phyloP scores from a whole-genome alignment of 1,139 yeast genomes.

The Blastobotrys elegans region DNA sequence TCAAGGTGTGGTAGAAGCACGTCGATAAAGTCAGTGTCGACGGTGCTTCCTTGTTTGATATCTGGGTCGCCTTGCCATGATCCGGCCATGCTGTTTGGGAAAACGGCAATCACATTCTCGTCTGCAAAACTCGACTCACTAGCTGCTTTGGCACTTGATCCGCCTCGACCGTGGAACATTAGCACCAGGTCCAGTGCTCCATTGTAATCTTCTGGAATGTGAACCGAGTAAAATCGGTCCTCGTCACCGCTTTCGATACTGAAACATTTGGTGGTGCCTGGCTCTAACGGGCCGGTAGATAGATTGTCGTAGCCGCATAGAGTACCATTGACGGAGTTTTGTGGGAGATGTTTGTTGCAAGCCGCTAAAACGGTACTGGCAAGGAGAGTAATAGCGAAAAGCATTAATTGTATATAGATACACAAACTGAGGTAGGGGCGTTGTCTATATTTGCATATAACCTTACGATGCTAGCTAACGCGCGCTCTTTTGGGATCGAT shows the following conservation, averaged over 20 bases:
- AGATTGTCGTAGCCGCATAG: background rate
- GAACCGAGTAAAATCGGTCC: background rate
- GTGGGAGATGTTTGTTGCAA: background rate
- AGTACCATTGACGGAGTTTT: background rate
- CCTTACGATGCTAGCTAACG: too few relatives aligned
- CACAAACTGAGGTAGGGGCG: too few relatives aligned
- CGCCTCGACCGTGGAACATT: background rate
- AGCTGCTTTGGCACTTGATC: background rate
- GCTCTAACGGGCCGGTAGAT: background rate
- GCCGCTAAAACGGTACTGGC: background rate
- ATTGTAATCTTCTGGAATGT: background rate
- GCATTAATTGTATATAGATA: too few relatives aligned
- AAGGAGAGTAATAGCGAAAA: background rate
- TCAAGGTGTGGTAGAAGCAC: background rate
- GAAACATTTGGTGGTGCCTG: background rate
- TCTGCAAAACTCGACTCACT: background rate
- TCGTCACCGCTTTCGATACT: background rate
- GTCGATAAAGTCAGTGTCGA: background rate
- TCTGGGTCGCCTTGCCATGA: slow-evolving; percentile 1
- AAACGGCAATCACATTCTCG: background rate
- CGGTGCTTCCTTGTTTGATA: background rate
- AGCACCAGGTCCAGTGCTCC: background rate
- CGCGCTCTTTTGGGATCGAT: too few relatives aligned
- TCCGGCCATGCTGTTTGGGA: background rate
- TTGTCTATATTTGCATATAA: too few relatives aligned